Conservation (phyloP, 495 filamentous ascomycete species). For the Penicillium crystallinum region DNA sequence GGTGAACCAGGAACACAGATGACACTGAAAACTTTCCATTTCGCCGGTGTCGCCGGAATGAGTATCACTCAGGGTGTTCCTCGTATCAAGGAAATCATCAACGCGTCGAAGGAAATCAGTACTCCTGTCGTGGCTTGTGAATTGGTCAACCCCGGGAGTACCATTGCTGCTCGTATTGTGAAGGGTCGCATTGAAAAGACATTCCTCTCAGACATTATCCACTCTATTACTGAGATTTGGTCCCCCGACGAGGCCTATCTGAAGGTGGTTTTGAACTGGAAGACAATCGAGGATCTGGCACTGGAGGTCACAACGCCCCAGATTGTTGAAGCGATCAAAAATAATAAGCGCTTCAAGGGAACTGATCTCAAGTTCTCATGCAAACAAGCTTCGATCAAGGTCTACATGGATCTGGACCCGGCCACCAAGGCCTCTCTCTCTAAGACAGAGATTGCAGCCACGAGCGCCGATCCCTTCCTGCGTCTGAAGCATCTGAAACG, state of each 20-base stretch:
- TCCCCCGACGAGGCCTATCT: conserved; percentile 66
- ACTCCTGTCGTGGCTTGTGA: conserved; percentile 89
- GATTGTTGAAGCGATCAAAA: conserved; percentile 66
- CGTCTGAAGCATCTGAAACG: conserved; percentile 81
- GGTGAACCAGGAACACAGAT: conserved; percentile 98
- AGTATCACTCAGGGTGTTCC: conserved; percentile 98
- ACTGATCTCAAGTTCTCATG: conserved; percentile 48
- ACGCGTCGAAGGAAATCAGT: conserved; percentile 86
- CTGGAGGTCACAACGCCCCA: conserved; percentile 66
- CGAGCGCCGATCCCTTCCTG: conserved; percentile 66
- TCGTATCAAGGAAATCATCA: conserved; percentile 99
- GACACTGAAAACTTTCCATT: conserved; percentile 99
- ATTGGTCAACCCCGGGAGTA: conserved; percentile 61
- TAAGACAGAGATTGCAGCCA: conserved; percentile 50
- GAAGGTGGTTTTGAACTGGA: conserved; percentile 67
- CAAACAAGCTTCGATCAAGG: conserved; percentile 50
- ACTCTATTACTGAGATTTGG: conserved; percentile 78
- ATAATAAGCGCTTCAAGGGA: conserved; percentile 70
- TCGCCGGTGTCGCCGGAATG: conserved; percentile 98
- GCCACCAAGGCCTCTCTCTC: conserved; percentile 46
- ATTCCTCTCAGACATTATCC: conserved; percentile 53
- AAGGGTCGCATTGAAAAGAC: conserved; percentile 83
- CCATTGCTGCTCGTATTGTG: conserved; percentile 75
- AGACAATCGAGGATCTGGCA: conserved; percentile 70
- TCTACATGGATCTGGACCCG: conserved; percentile 54